Percentiles rank a stretch among this genome's conserved stretches.
Conservation (phyloP, 2,329 filamentous ascomycete species). For the Neofusicoccum ribis region DNA sequence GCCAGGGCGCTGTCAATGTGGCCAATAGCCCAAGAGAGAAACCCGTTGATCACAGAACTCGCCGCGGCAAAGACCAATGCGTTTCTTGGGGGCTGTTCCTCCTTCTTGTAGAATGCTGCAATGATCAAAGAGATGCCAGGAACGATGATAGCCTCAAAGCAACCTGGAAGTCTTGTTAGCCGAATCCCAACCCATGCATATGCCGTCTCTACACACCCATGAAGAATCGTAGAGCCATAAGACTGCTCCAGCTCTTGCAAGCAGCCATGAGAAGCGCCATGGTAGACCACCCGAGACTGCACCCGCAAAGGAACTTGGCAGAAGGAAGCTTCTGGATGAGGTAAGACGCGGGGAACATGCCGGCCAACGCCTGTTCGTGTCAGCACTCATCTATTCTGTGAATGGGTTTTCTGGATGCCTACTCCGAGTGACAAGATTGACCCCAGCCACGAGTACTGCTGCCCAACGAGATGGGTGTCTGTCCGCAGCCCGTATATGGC, state of each 20-base stretch:
- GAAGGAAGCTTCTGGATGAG: slow-evolving; percentile 18
- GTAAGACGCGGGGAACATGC: slow-evolving; percentile 19
- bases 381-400: not conserved
- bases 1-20: slow-evolving; percentile 24
- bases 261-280: slow-evolving; percentile 27
- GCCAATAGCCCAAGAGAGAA: slow-evolving; percentile 28
- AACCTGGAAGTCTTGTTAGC: slow-evolving; percentile 12
- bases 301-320: slow-evolving; percentile 14
- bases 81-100: slow-evolving; percentile 36
- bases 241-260: slow-evolving; percentile 14
- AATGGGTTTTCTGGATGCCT: not conserved
- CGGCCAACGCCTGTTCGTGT: not conserved
- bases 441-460: slow-evolving; percentile 60
- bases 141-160: slow-evolving; percentile 37
- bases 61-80: slow-evolving; percentile 41
- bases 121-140: slow-evolving; percentile 39
- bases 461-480: slow-evolving; percentile 49
- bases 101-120: slow-evolving; percentile 41
- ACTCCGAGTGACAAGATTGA: slow-evolving; percentile 54
- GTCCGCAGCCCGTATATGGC: slow-evolving; percentile 53
- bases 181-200: not conserved
- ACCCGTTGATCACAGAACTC: slow-evolving; percentile 31
- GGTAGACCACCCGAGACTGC: slow-evolving; percentile 13
- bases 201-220: not conserved
- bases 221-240: slow-evolving; percentile 33